Evolutionary conservation across 2,329 filamentous ascomycete genomes (phyloP), one percentile per base, ranked within the genome.

Genomic region (Helotiales sp.): DNA sequence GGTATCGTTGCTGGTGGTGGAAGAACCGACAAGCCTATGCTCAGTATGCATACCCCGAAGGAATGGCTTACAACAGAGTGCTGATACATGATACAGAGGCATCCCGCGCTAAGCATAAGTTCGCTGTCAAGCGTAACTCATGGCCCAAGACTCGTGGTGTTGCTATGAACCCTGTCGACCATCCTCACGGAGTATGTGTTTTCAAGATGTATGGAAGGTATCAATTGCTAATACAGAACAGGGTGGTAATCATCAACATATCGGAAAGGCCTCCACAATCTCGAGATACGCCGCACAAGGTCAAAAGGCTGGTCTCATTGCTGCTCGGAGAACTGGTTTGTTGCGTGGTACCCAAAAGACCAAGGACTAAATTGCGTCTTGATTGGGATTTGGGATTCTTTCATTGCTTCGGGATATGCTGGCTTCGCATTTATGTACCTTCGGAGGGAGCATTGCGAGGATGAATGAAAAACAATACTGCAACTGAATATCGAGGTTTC

Each of bases 81-180:
- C 81, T 84, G 71, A 84, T 69, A 27, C 40, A 33, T 57, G 27
- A 44, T 71, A 80, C 84, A 90, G 87, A 99, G 93, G 95, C 95
- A 75, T 98, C 93, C 75, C 91, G 95, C 77, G 95, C 95, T 76
- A 99, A 98, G 91, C 93, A 98, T 79, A 99, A 99, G 90, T 99
- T 96, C 84, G 92, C 93, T 72, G 96, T 97, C 84, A 99, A 99
- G 92, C 92, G 95, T 78, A 98, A 99, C 91, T 93, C 88, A 77
- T 99, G 95, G 95, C 95, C 95, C 82, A 97, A 96, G 91, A 99
- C 95, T 86, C 93, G 95, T 95, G 95, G 95, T 97, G 95, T 99
- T 89, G 95, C 95, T 81, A 99, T 99, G 95, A 99, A 99, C 85
- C 95, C 95, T 74, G 95, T 99, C 75, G 95, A 99, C 83, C 95